phyloP scores from a whole-genome alignment of 2,329 filamentous ascomycete genomes.

The Cephalotrichum gorgonifer region DNA sequence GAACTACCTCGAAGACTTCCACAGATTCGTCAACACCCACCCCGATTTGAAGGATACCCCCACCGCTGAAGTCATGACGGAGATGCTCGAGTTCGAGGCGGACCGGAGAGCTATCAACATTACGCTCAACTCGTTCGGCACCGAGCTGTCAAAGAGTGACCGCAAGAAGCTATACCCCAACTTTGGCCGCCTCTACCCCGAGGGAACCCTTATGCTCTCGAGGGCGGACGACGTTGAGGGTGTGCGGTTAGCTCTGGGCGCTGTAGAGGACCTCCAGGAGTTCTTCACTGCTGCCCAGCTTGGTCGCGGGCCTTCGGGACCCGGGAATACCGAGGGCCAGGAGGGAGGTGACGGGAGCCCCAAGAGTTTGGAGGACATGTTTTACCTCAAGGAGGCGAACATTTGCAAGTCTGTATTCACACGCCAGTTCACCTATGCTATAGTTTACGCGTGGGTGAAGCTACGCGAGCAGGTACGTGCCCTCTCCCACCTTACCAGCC shows the following conservation, averaged over 20 bases:
- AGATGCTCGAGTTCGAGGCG: slow-evolving; percentile 93
- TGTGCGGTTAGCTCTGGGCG: slow-evolving; percentile 86
- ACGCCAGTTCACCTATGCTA: slow-evolving; percentile 85
- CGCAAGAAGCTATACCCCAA: slow-evolving; percentile 92
- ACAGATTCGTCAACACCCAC: slow-evolving; percentile 86
- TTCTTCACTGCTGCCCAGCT: slow-evolving; percentile 91
- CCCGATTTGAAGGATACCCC: slow-evolving; percentile 80
- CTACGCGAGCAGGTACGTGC: slow-evolving; percentile 77
- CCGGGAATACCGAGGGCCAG: slow-evolving; percentile 78
- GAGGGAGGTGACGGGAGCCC: slow-evolving; percentile 56
- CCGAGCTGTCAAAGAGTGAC: slow-evolving; percentile 86
- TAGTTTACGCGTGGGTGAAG: slow-evolving; percentile 97
- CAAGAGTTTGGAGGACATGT: slow-evolving; percentile 90
- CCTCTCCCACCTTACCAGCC: neutral
- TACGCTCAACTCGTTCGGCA: slow-evolving; percentile 96
- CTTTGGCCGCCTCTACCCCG: slow-evolving; percentile 85
- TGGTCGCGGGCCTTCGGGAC: slow-evolving; percentile 57
- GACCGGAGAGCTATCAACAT: slow-evolving; percentile 97
- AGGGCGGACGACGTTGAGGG: slow-evolving; percentile 91
- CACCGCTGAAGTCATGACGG: slow-evolving; percentile 88
- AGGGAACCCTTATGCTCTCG: slow-evolving; percentile 90
- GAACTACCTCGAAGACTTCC: slow-evolving; percentile 97
- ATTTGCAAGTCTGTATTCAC: slow-evolving; percentile 93
- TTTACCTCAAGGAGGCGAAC: slow-evolving; percentile 99
- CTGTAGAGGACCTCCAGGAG: slow-evolving; percentile 83